These are phyloP conservation scores for Arachnomyces sp. DNA, from an alignment of 2,329 filamentous ascomycete genomes.

Conservation along the genomic window DNA sequence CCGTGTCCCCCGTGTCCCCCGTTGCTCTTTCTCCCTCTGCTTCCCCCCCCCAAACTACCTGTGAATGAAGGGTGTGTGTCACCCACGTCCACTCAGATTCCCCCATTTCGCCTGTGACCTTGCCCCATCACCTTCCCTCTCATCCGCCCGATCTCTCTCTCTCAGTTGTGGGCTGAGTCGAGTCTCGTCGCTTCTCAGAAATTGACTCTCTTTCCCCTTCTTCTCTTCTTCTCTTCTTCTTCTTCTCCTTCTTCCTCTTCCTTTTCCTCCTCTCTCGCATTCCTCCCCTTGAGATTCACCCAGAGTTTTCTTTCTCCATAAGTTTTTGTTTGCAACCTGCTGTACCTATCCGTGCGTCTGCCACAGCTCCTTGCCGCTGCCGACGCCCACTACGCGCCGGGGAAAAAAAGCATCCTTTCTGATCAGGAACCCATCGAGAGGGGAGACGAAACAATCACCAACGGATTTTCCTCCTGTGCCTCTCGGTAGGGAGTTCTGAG, in stretches of 20 bases:
- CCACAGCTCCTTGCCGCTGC: conserved; percentile 1
- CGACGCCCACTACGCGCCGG: conserved; percentile 3
- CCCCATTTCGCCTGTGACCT: background rate
- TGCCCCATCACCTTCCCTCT: background rate
- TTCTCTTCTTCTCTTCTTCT: conserved; percentile 8
- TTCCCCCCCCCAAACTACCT: background rate
- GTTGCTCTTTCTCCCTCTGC: background rate
- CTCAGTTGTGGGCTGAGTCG: background rate
- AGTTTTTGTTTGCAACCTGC: conserved; percentile 1
- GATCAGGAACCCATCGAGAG: no score
- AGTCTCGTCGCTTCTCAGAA: background rate
- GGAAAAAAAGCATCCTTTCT: no score
- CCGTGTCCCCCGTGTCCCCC: background rate
- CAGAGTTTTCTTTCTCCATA: conserved; percentile 3
- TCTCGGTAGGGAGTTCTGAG: no score
- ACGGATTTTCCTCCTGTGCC: background rate
- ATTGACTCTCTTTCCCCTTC: conserved; percentile 11
- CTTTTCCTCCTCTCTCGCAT: conserved; percentile 9
- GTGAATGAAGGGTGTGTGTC: background rate
- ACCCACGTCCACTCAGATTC: background rate
- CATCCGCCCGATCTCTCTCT: background rate
- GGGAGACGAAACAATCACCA: background rate
- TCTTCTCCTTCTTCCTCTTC: conserved; percentile 9
- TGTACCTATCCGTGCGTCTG: conserved; percentile 14
- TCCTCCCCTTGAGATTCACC: conserved; percentile 5